Evolutionary conservation across 2,329 filamentous ascomycete species (phyloP).

Genomic region (Phyllosticta citribraziliensis): DNA sequence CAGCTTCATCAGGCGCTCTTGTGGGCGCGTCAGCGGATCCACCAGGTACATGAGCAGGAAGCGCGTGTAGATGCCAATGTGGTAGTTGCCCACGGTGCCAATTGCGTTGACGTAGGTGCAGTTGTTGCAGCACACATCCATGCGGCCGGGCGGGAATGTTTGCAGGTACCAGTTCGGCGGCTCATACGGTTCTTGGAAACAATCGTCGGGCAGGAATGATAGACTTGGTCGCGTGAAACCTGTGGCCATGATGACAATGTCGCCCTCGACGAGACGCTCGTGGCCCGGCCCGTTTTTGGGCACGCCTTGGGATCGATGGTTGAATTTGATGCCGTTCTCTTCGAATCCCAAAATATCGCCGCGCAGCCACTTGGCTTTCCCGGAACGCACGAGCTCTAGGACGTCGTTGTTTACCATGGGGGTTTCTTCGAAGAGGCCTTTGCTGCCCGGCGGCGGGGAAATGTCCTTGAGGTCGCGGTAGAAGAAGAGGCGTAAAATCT

Average conservation of each 20-base stretch:
- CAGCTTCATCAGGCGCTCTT: slow-evolving; percentile 63
- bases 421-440: slow-evolving; percentile 72
- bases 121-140: slow-evolving; percentile 70
- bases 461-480: slow-evolving; percentile 72
- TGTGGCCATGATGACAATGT: slow-evolving; percentile 75
- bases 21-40: slow-evolving; percentile 65
- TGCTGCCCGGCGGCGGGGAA: slow-evolving; percentile 46
- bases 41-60: slow-evolving; percentile 79
- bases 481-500: slow-evolving; percentile 65
- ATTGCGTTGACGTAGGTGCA: slow-evolving; percentile 75
- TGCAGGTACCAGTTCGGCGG: slow-evolving; percentile 86
- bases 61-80: slow-evolving; percentile 82
- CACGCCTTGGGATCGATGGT: slow-evolving; percentile 60
- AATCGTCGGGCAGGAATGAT: slow-evolving; percentile 62
- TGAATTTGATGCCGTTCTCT: slow-evolving; percentile 58
- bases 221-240: slow-evolving; percentile 68
- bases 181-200: slow-evolving; percentile 61
- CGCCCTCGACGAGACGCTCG: slow-evolving; percentile 56
- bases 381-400: slow-evolving; percentile 62
- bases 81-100: slow-evolving; percentile 75
- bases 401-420: slow-evolving; percentile 82
- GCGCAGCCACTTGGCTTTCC: slow-evolving; percentile 67
- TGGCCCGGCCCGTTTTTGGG: slow-evolving; percentile 66
- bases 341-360: slow-evolving; percentile 65
- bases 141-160: slow-evolving; percentile 67